Base-by-base conservation (phyloP, 2,329 filamentous ascomycete species). In the Capronia americana region DNA sequence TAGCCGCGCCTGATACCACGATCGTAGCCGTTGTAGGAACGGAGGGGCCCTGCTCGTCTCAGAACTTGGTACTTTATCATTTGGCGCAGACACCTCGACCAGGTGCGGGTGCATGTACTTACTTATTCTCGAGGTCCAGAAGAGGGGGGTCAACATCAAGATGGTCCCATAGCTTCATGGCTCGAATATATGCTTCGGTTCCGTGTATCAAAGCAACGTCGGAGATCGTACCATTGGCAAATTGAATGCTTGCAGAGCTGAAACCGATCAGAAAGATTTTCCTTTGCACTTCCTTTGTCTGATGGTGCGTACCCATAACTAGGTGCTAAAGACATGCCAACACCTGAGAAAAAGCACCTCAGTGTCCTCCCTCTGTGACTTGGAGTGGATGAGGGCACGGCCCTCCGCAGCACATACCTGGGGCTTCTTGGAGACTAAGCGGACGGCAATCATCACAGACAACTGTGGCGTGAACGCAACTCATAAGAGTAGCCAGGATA, bases 371-470 rank as follows among this genome's bases (percentile, higher is more conserved):
- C 44, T 34, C 46, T 24, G 26, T 60, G 44, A 34, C 17, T 51
- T 30, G 57, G 24, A 26, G 23, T 48, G 41, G 57, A 23, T 38
- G 44, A 53, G 34, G 46, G n/a, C 57, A 53, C 57, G 26, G 57
- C 28, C 57, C 46, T 51, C 20, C 58, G 17, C 28, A 61, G 23
- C 46, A 61, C 48, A 28, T 61, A 61, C 58, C 58, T 61, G 58
- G 48, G 44, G 58, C 58, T 61, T 61, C 58, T 54, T 61, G 58
- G 28, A 61, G 58, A 54, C 46, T 61, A 54, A 61, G 58, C 28
- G 58, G 58, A 53, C 30, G 58, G 48, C 58, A 61, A 61, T 26
- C 26, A 24, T 54, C 17, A 41, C 58, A 61, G 28, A 61, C 58
- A 28, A 61, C 58, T 24, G 58, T 61, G 58, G 58, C 58, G 58